Evolutionary conservation across 192 early-diverging fungal genomes (phyloP), one percentile per base, ranked within the genome.

Genomic region (Backusella mclennaniae): DNA sequence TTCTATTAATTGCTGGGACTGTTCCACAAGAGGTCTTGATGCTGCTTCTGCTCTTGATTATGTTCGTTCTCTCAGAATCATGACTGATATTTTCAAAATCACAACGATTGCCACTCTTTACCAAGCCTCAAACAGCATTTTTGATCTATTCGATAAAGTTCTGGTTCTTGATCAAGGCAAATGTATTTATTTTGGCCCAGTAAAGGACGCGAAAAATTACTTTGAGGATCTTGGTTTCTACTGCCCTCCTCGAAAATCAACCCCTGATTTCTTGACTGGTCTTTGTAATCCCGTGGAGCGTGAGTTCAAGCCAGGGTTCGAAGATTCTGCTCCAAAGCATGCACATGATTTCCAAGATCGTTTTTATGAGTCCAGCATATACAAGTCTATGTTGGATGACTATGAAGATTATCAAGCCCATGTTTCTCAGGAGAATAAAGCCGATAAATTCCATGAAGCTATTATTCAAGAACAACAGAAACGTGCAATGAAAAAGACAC

Each of bases 31-130:
- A 44, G 94, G 94, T 46, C 85, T 96, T 49, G 94, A 96, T 84
- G 90, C 92, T 23, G 92, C 92, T 70, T 92, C 91, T 1, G 93
- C 94, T 42, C 85, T 96, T 56, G 94, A 95, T 76, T 95, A 93
- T 73, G 88, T 89, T 38, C 87, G 90, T 38, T 91, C 88, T 8
- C 85, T 95, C 35, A 89, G 94, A 52, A 90, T 93, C 49, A 88
- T 87, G 83, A 89, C 91, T 46, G 90, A 94, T 72, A 85, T 92
- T 31, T 80, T 91, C 63, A 80, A 90, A 42, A 90, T 89, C 67
- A 85, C 92, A 2, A 89, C 89, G 0, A 46, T 88, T n/a, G 86
- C 82, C 15, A 85, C 86, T 1, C 80, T 91, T 36, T 89, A 87
- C 80, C 90, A 93, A 84, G 89, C 92, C 1, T 91, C 92, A 4